Evolutionary conservation across 306 rosid genomes (phyloP).

Genomic region (Adenanthera pavonina): DNA sequence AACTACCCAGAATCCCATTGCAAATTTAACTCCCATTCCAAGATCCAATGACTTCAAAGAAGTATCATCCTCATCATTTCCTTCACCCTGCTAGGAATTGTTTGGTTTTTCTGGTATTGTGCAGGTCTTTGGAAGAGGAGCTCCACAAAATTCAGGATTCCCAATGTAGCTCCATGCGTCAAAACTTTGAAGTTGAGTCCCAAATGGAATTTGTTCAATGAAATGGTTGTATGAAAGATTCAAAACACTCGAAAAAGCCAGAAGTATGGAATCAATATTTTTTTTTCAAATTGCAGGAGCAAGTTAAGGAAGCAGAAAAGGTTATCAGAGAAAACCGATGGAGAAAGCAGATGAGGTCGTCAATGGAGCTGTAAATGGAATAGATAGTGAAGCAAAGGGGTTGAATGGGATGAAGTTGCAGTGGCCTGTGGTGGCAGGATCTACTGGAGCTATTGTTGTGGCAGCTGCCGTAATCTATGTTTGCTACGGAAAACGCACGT

Average conservation of each 20-base stretch:
- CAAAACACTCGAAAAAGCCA: constrained; percentile 39
- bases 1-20: too few relatives aligned
- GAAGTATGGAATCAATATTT: constrained; percentile 48
- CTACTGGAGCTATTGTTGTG: constrained; percentile 55
- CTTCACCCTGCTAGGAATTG: too few relatives aligned
- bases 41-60: too few relatives aligned
- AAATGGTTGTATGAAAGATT: too few relatives aligned
- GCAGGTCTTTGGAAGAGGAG: too few relatives aligned
- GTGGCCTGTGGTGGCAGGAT: constrained; percentile 68
- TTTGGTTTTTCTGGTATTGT: too few relatives aligned
- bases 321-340: constrained; percentile 40
- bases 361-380: constrained; percentile 45
- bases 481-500: constrained; percentile 55
- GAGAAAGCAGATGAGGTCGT: constrained; percentile 46
- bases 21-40: too few relatives aligned
- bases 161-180: too few relatives aligned
- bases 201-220: too few relatives aligned
- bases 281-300: constrained; percentile 50
- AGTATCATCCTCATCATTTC: too few relatives aligned
- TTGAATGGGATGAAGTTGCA: not conserved
- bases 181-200: too few relatives aligned
- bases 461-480: constrained; percentile 43
- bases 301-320: constrained; percentile 51
- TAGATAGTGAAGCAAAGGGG: constrained; percentile 35
- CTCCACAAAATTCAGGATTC: too few relatives aligned